Evolutionary conservation across 352 stramenopile genomes (phyloP), one percentile per base, ranked within the genome.

Genomic region (Halophytophthora batemanensis): DNA sequence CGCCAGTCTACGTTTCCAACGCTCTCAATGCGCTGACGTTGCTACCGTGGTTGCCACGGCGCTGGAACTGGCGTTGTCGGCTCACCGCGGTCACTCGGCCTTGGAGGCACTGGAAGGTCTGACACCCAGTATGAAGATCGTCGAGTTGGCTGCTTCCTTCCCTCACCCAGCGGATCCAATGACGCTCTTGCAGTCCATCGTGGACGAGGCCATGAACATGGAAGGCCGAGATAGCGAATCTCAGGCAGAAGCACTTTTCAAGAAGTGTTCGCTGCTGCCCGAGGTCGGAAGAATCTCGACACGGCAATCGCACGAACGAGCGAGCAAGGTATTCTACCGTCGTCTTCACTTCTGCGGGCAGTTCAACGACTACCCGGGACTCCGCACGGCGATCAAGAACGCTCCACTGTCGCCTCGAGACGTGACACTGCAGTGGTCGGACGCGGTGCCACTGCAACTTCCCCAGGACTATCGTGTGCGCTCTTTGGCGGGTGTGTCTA

Each of bases 51-150:
- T 69, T n/a, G 79, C 74, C 1, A 82, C 71, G 3, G 65, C 79
- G 1, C 66, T 90, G 13, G 73, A 85, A 12, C 44, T 82, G 8
- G 70, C 71, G 2, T 38, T 88, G 31, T 80, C 73, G 1, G 61
- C 63, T 5, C 69, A 83, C 29, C 62, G 61, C 17, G 39, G 50
- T 4, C 52, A 15, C 25, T 68, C 73, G 6, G 60, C 60, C 13
- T 77, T 76, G 45, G 65, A 63, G n/a, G 43, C 88, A 14, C 7
- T 81, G 15, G 73, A 83, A 34, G 73, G 76, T 1, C 47, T 85
- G 28, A 18, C 61, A 3, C 63, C 74, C 0, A 82, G 62, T 36
- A 84, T 77, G 67, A 90, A 85, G 45, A 46, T 87, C 6, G 35
- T 77, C 6, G 75, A 86, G 38, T 48, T 93, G 12, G 65, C 63